Percentiles rank a stretch among this genome's conserved stretches.
Evolutionary conservation across 305 asterid genomes (phyloP).

Genomic region (Fraxinus ornus): DNA sequence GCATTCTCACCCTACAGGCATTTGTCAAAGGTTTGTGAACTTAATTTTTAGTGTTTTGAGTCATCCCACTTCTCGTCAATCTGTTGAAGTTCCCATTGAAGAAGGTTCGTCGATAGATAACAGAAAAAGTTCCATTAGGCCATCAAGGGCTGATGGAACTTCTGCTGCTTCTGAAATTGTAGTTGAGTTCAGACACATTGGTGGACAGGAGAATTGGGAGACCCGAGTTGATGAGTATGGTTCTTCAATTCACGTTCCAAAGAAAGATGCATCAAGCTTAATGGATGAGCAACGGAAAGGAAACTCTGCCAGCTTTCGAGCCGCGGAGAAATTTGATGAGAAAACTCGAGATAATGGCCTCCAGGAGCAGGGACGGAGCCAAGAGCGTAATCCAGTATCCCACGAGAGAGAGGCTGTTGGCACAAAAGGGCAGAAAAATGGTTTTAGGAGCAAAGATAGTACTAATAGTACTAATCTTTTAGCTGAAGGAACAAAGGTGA

Average conservation of each 20-base stretch:
- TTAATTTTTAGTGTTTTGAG: slow-evolving; percentile 28
- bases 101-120: slow-evolving; percentile 25
- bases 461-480: background rate
- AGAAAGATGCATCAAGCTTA: slow-evolving; percentile 23
- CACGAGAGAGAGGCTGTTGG: slow-evolving; percentile 18
- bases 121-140: background rate
- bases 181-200: slow-evolving; percentile 47
- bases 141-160: slow-evolving; percentile 17
- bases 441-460: slow-evolving; percentile 14
- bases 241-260: slow-evolving; percentile 3
- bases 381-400: slow-evolving; percentile 10
- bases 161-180: slow-evolving; percentile 32
- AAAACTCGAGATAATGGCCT: background rate
- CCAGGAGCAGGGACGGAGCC: background rate
- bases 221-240: background rate
- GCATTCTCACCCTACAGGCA: slow-evolving; percentile 30
- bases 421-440: background rate
- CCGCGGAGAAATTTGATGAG: slow-evolving; percentile 4
- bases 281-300: background rate
- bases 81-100: slow-evolving; percentile 31
- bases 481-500: slow-evolving; percentile 5
- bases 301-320: background rate
- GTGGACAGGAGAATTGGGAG: slow-evolving; percentile 15
- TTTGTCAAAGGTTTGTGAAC: slow-evolving; percentile 44
- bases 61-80: slow-evolving; percentile 14